Conservation (phyloP, 768 basidiomycete genomes). For the Leccinum boreale region DNA sequence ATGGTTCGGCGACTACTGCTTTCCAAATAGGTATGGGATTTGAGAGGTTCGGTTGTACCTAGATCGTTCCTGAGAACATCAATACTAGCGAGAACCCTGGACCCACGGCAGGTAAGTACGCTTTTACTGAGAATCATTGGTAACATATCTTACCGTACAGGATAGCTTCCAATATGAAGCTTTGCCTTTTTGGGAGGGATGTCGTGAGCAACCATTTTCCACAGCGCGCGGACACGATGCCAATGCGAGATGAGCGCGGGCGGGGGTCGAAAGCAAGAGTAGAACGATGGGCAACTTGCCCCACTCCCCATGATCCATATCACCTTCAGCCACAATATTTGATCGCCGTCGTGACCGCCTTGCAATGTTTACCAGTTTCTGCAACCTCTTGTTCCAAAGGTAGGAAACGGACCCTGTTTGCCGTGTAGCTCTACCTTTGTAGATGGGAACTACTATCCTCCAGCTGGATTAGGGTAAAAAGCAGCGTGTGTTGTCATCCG, state of each 20-base stretch:
- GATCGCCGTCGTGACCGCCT: not conserved
- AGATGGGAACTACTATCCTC: not conserved
- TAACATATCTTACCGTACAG: constrained; percentile 15
- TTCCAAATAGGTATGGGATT: no score
- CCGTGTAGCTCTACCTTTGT: not conserved
- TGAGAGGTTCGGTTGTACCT: no score
- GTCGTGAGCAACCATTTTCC: not conserved
- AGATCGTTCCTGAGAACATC: no score
- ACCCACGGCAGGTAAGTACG: not conserved
- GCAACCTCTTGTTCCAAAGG: not conserved
- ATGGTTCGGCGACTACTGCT: no score
- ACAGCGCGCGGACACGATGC: not conserved
- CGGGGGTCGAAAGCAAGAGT: not conserved
- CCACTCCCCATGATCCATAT: not conserved
- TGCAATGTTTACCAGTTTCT: not conserved
- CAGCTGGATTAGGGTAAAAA: not conserved
- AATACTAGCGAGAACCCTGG: constrained; percentile 30
- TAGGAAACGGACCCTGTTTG: not conserved
- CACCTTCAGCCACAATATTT: not conserved
- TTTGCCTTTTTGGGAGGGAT: constrained; percentile 19
- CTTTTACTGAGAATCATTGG: not conserved
- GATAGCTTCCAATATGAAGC: constrained; percentile 13
- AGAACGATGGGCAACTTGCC: not conserved
- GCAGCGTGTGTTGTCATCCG: not conserved
- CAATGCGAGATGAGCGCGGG: not conserved